Percentiles rank a stretch among this genome's conserved stretches.
phyloP scores from a whole-genome alignment of 1,284 basidiomycete genomes.

The Pseudozyma thailandica region DNA sequence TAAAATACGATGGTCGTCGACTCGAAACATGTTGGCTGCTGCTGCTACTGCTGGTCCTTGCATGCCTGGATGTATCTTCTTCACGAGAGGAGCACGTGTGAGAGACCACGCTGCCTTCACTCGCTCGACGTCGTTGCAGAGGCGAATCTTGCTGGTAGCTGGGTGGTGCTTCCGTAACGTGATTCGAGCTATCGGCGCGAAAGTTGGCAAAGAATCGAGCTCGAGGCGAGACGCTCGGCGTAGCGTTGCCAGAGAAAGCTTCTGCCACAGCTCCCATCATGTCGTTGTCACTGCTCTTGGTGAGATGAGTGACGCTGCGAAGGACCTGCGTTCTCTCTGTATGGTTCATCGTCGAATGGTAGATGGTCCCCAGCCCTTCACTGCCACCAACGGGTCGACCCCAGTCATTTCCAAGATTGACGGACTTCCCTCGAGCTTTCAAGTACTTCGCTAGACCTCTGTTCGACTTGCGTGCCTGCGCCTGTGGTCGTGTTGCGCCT shows the following conservation, averaged over 20 bases:
- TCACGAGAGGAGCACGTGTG: slow-evolving; percentile 10
- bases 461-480: slow-evolving; percentile 23
- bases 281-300: slow-evolving; percentile 33
- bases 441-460: slow-evolving; percentile 13
- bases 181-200: slow-evolving; percentile 11
- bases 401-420: slow-evolving; percentile 24
- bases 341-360: slow-evolving; percentile 24
- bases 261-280: slow-evolving; percentile 33
- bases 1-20: slow-evolving; percentile 18
- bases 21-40: slow-evolving; percentile 11
- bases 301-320: slow-evolving; percentile 39
- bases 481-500: slow-evolving; percentile 4
- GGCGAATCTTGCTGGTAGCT: slow-evolving; percentile 22
- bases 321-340: slow-evolving; percentile 43
- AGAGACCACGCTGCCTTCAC: slow-evolving; percentile 31
- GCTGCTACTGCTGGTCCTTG: slow-evolving; percentile 2
- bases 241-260: slow-evolving; percentile 28
- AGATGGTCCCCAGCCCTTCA: slow-evolving; percentile 43
- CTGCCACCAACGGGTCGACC: slow-evolving; percentile 43
- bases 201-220: slow-evolving; percentile 20
- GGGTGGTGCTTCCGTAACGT: slow-evolving; percentile 17
- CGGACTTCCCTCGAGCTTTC: slow-evolving; percentile 21
- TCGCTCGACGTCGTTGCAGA: slow-evolving; percentile 19
- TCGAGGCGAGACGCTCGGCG: slow-evolving; percentile 5
- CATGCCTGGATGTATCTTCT: slow-evolving; percentile 5